These are phyloP conservation scores for Hydnomerulius pinastri DNA, from an alignment of 768 basidiomycete species.

Conservation along the genomic window DNA sequence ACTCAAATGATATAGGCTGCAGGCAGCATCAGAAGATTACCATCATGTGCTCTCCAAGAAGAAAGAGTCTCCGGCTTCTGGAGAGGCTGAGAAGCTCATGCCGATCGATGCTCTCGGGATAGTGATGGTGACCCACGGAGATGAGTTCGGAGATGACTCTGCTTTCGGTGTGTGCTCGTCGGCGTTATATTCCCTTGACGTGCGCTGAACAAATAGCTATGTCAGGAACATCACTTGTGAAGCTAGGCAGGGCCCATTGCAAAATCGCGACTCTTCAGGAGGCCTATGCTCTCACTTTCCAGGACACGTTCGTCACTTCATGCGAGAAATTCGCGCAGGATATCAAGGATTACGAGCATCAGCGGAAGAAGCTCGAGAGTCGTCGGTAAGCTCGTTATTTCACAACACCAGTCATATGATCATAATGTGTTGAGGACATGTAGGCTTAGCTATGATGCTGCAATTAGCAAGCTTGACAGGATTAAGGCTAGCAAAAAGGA, in stretches of 20 bases:
- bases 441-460: slow-evolving; percentile 80
- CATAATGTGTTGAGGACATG: background rate
- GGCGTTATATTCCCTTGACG: slow-evolving; percentile 7
- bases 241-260: slow-evolving; percentile 82
- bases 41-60: slow-evolving; percentile 74
- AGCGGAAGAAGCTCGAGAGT: slow-evolving; percentile 86
- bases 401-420: background rate
- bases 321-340: slow-evolving; percentile 67
- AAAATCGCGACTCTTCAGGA: slow-evolving; percentile 86
- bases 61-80: slow-evolving; percentile 62
- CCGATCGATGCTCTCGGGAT: slow-evolving; percentile 79
- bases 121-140: slow-evolving; percentile 85
- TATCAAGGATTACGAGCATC: slow-evolving; percentile 79
- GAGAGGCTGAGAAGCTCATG: slow-evolving; percentile 68
- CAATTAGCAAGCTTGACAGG: slow-evolving; percentile 68
- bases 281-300: slow-evolving; percentile 69
- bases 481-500: slow-evolving; percentile 75
- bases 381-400: slow-evolving; percentile 53
- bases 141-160: slow-evolving; percentile 78
- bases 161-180: slow-evolving; percentile 54
- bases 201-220: background rate
- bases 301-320: slow-evolving; percentile 70
- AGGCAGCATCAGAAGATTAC: slow-evolving; percentile 70
- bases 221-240: slow-evolving; percentile 70
- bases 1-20: slow-evolving; percentile 49